Percentiles rank a stretch among this genome's conserved stretches.
Evolutionary conservation across 2,329 filamentous ascomycete genomes (phyloP).

Genomic region (Annulohypoxylon truncatum): DNA sequence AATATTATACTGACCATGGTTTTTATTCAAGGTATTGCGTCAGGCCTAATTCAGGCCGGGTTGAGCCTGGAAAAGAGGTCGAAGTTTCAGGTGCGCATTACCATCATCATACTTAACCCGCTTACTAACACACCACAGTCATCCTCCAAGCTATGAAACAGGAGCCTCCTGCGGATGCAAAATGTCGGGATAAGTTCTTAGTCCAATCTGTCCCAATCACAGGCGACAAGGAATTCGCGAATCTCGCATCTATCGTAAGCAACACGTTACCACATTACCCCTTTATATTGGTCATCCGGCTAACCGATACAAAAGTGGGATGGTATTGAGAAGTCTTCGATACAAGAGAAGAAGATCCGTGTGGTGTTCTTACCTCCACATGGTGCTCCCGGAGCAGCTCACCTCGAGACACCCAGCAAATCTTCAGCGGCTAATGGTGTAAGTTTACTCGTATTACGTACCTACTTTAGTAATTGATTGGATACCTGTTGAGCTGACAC

Average conservation of each 20-base stretch:
- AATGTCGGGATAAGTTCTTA: slow-evolving; percentile 97
- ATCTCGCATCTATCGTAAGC: slow-evolving; percentile 82
- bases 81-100: slow-evolving; percentile 84
- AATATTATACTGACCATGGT: slow-evolving; percentile 37
- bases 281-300: slow-evolving; percentile 41
- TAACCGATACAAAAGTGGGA: slow-evolving; percentile 71
- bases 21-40: slow-evolving; percentile 84
- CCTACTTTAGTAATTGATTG: slow-evolving; percentile 10
- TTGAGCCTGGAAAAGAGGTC: slow-evolving; percentile 89
- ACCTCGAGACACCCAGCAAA: slow-evolving; percentile 56
- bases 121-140: slow-evolving; percentile 65
- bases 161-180: slow-evolving; percentile 85
- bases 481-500: slow-evolving; percentile 5
- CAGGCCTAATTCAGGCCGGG: slow-evolving; percentile 94
- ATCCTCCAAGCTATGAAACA: slow-evolving; percentile 98
- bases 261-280: slow-evolving; percentile 27
- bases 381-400: slow-evolving; percentile 52
- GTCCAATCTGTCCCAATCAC: slow-evolving; percentile 91
- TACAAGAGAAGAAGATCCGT: slow-evolving; percentile 96
- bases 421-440: slow-evolving; percentile 56
- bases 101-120: slow-evolving; percentile 27
- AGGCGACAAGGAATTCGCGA: slow-evolving; percentile 84
- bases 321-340: slow-evolving; percentile 78
- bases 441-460: slow-evolving; percentile 44
- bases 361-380: slow-evolving; percentile 83